phyloP scores from a whole-genome alignment of 2,329 filamentous ascomycete genomes.

The Fonsecaea monophora region DNA sequence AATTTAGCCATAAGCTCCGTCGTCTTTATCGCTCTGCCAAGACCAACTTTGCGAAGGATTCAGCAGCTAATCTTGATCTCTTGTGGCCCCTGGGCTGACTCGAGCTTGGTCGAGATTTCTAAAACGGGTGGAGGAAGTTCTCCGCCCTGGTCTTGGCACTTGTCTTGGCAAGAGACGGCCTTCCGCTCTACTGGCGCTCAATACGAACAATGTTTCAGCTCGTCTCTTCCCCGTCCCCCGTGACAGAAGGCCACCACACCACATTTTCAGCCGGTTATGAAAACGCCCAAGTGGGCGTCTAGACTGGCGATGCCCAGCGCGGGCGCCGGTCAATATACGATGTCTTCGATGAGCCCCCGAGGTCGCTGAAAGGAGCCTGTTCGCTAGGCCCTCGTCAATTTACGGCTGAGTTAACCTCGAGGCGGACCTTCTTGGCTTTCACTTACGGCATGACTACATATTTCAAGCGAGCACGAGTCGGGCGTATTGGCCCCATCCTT shows the following conservation, averaged over 20 bases:
- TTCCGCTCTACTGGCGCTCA: background rate
- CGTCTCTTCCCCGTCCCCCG: background rate
- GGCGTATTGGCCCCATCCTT: background rate
- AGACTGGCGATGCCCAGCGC: background rate
- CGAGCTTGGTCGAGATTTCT: background rate
- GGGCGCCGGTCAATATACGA: background rate
- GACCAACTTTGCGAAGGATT: background rate
- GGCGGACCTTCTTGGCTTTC: background rate
- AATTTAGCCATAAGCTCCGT: background rate
- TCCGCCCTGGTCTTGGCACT: background rate
- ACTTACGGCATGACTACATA: background rate
- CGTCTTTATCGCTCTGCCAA: background rate
- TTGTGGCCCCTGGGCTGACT: background rate
- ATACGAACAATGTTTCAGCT: constrained; percentile 3
- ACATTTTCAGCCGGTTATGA: background rate
- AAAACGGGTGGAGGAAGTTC: background rate
- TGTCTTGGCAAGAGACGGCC: background rate
- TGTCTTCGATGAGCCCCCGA: background rate
- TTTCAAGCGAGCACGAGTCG: background rate
- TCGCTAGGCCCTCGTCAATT: background rate
- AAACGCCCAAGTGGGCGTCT: background rate
- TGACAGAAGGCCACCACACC: background rate
- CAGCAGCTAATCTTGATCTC: background rate
- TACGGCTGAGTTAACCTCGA: background rate
- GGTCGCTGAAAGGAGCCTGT: background rate